Base-by-base conservation (phyloP, 441 rosid genomes). In the Manihot esculenta region DNA sequence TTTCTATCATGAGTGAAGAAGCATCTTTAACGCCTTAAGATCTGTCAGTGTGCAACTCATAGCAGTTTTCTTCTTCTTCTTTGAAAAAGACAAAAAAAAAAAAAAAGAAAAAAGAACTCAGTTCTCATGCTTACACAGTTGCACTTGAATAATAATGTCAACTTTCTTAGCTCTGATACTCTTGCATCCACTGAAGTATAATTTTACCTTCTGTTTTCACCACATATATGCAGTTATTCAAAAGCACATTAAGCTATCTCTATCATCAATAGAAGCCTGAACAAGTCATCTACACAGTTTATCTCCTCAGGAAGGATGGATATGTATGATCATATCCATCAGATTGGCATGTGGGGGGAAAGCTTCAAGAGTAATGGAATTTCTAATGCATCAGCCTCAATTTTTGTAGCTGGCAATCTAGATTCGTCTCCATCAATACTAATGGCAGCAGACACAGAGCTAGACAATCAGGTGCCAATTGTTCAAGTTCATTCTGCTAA, bases 261-360 rank as follows among this genome's bases (percentile, higher is more conserved):
- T 20, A 42, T 80, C 69, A 56, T 51, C 72, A 83, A 83, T 74
- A 65, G 71, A 76, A 86, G 76, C 78, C 93, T 96, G 99, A 87
- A 90, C 81, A 84, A 91, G 68, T 61, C 91, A 12, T 82, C 97
- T 14, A 72, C 97, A 56, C 92, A 90, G 77, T 91, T 93, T 76
- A 89, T 89, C 42, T 70, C 88, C n/a, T 74, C 91, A 35, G 86
- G 87, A 81, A 82, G 90, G 77, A 85, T 91, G 86, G 88, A 83
- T 21, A 79, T 89, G 21, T 91, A 93, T 79, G 97, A 91, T 64
- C 85, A 87, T 64, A 76, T 88, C 66, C 90, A 86, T 80, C 98
- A 86, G 74, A 78, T 89, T 49, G 84, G 89, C 77, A 86, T 87
- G 86, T 93, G 99, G 99, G 97, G 81, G 71, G 97, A 89, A 72